Conservation (phyloP, 169 alveolate genomes). For the Eimeria brunetti region DNA sequence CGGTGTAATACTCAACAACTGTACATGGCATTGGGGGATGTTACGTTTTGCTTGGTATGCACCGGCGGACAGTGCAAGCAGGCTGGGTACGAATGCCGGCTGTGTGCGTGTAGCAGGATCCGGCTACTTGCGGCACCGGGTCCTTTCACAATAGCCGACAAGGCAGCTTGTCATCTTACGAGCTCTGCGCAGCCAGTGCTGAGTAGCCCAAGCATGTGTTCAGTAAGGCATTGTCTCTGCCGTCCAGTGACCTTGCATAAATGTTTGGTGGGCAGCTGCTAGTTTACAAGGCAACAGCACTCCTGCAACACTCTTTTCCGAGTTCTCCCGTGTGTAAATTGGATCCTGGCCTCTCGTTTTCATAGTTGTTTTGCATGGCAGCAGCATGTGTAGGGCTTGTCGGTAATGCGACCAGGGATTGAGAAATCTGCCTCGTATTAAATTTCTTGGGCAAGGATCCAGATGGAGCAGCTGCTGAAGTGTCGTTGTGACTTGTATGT, state of each 20-base stretch:
- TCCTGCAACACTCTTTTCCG: neutral
- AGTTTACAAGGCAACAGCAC: neutral
- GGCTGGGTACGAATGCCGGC: neutral
- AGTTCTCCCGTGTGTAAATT: neutral
- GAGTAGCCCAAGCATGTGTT: neutral
- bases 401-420: neutral
- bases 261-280: neutral
- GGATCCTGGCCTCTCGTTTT: neutral
- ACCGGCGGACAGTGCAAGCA: neutral
- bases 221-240: neutral
- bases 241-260: neutral
- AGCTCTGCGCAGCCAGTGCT: neutral
- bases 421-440: neutral
- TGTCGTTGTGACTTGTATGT: neutral
- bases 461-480: neutral
- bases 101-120: neutral
- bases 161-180: neutral
- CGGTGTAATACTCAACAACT: no score
- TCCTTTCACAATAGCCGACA: no score
- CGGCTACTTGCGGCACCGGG: neutral
- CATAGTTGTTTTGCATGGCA: neutral
- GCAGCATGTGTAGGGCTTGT: neutral
- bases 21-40: neutral
- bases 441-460: neutral
- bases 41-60: neutral